These are phyloP conservation scores for Lanmaoa rubissima DNA, from an alignment of 768 basidiomycete genomes.

Conservation along the genomic window DNA sequence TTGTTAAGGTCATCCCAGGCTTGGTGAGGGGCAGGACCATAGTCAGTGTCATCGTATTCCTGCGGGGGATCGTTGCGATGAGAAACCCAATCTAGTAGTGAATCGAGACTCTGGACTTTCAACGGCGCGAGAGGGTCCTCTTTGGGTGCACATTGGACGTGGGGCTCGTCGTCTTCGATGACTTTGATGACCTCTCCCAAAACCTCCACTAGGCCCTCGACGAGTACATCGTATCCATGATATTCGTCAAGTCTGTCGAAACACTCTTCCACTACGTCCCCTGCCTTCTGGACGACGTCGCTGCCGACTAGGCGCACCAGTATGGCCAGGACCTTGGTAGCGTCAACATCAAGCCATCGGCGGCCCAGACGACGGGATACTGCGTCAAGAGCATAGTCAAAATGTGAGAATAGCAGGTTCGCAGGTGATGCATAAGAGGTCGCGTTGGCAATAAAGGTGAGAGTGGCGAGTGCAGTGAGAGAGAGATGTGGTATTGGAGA, in stretches of 20 bases:
- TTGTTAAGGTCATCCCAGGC: slow-evolving; percentile 49
- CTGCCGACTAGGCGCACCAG: slow-evolving; percentile 85
- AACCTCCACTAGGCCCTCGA: slow-evolving; percentile 86
- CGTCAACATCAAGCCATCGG: slow-evolving; percentile 81
- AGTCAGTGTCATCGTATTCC: slow-evolving; percentile 45
- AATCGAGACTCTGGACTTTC: slow-evolving; percentile 41
- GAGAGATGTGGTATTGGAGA: slow-evolving; percentile 68
- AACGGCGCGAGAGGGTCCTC: slow-evolving; percentile 14
- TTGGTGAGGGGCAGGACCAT: slow-evolving; percentile 57
- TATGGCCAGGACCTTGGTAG: slow-evolving; percentile 82
- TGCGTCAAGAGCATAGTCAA: slow-evolving; percentile 93
- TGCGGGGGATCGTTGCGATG: slow-evolving; percentile 38
- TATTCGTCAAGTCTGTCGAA: slow-evolving; percentile 96
- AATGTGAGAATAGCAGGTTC: slow-evolving; percentile 89
- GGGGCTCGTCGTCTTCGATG: slow-evolving; percentile 55
- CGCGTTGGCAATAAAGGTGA: slow-evolving; percentile 66
- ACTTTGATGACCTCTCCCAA: slow-evolving; percentile 81
- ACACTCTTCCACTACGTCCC: slow-evolving; percentile 95
- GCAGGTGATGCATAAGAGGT: slow-evolving; percentile 87
- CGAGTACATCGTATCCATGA: slow-evolving; percentile 86
- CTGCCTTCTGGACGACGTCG: slow-evolving; percentile 84
- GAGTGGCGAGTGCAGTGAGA: slow-evolving; percentile 70
- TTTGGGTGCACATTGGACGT: slow-evolving; percentile 20
- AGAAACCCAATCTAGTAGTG: slow-evolving; percentile 65
- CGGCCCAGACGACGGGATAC: slow-evolving; percentile 81